A percentile compares a stretch with the other conserved stretches of the same genome.
Evolutionary conservation across 108 stramenopile species (phyloP).

Genomic region (Nitzschia putrida): DNA sequence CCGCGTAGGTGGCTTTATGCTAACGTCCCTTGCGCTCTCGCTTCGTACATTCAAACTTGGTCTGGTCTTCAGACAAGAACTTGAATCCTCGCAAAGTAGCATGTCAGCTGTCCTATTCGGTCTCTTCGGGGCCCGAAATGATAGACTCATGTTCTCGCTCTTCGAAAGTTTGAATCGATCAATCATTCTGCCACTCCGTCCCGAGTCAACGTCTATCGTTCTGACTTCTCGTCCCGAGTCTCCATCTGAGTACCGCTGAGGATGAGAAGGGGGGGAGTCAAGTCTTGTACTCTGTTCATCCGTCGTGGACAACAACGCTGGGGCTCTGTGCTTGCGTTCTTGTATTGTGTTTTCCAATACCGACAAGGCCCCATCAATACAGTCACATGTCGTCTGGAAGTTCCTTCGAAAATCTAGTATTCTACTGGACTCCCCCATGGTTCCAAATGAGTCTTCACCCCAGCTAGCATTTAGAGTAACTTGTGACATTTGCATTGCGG

Average conservation of each 20-base stretch:
- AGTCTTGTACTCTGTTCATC: background rate
- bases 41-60: background rate
- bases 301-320: background rate
- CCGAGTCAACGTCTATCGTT: background rate
- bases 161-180: conserved; percentile 17
- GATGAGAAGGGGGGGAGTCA: background rate
- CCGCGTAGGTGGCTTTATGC: background rate
- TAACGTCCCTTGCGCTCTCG: background rate
- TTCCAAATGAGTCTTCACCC: background rate
- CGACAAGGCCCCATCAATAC: conserved; percentile 13
- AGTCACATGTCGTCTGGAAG: conserved; percentile 1
- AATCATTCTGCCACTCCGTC: background rate
- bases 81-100: background rate
- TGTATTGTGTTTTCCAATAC: conserved; percentile 1
- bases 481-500: background rate
- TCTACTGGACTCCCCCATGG: background rate
- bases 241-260: background rate
- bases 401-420: background rate
- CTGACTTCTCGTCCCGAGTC: background rate
- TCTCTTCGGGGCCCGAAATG: conserved; percentile 10
- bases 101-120: background rate
- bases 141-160: conserved; percentile 20
- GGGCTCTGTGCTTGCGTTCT: background rate
- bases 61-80: background rate
- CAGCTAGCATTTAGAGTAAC: background rate